A percentile compares a stretch with the other conserved stretches of the same genome.
phyloP scores from a whole-genome alignment of 352 stramenopile genomes.

The Globisporangium spinosum region DNA sequence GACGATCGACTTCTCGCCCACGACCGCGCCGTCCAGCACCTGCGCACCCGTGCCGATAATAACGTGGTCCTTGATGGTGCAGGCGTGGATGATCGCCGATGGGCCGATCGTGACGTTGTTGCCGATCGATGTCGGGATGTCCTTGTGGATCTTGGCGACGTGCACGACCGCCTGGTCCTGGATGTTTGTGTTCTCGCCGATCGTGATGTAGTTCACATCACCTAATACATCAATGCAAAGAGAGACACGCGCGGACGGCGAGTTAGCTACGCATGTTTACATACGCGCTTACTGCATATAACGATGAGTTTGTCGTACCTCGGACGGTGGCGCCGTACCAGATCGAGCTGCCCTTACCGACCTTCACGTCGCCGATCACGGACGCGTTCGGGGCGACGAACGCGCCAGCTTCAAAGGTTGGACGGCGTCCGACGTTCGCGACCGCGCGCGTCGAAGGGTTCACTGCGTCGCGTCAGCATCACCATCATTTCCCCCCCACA shows the following conservation, averaged over 20 bases:
- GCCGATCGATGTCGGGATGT: slow-evolving; percentile 89
- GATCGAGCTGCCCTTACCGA: slow-evolving; percentile 88
- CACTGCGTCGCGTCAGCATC: slow-evolving; percentile 32
- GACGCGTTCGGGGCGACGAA: slow-evolving; percentile 92
- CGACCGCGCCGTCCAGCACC: slow-evolving; percentile 87
- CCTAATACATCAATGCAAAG: slow-evolving; percentile 21
- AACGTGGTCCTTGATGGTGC: slow-evolving; percentile 90
- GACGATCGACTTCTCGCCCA: slow-evolving; percentile 87
- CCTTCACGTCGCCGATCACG: slow-evolving; percentile 91
- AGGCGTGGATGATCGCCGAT: slow-evolving; percentile 88
- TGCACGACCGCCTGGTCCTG: slow-evolving; percentile 92
- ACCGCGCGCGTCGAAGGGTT: slow-evolving; percentile 81
- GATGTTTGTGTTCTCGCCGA: slow-evolving; percentile 93
- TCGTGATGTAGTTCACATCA: slow-evolving; percentile 91
- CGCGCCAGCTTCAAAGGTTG: slow-evolving; percentile 45
- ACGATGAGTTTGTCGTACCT: slow-evolving; percentile 28
- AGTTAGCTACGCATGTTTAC: background rate
- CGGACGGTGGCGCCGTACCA: slow-evolving; percentile 92
- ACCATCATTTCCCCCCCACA: background rate
- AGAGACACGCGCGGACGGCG: background rate
- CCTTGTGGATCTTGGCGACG: slow-evolving; percentile 91
- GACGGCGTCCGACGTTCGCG: slow-evolving; percentile 61
- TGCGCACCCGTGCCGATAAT: slow-evolving; percentile 91
- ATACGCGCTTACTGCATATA: background rate
- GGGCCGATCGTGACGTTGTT: slow-evolving; percentile 89